A percentile compares a stretch with the other conserved stretches of the same genome.
These are phyloP conservation scores for Xylaria sp. DNA, from an alignment of 2,329 filamentous ascomycete species.

Conservation along the genomic window DNA sequence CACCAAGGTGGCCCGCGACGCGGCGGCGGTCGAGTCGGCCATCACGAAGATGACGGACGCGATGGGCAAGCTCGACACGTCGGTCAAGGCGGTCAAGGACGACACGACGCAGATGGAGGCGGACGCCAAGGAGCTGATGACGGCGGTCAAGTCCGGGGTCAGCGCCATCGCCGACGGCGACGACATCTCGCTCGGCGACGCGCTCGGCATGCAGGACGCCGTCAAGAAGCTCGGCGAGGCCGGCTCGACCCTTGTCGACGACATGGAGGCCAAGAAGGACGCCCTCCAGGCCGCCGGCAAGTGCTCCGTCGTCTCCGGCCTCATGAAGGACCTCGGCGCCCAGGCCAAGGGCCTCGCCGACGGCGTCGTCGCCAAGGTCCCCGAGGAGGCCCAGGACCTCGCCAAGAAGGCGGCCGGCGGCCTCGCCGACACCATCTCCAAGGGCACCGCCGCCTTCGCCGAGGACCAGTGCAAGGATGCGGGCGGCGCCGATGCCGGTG, in stretches of 20 bases:
- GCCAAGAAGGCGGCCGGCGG: conserved; percentile 14
- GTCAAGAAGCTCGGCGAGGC: conserved; percentile 11
- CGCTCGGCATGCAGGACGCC: conserved; percentile 16
- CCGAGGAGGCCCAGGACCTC: conserved; percentile 16
- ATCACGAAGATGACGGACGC: conserved; percentile 29
- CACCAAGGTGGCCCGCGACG: conserved; percentile 25
- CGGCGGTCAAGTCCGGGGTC: conserved; percentile 25
- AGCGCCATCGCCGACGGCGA: conserved; percentile 12
- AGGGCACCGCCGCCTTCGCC: conserved; percentile 20
- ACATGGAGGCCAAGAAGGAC: conserved; percentile 28
- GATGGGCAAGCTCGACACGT: conserved; percentile 33
- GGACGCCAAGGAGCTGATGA: conserved; percentile 29
- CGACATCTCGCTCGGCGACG: conserved; percentile 20
- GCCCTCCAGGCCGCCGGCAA: conserved; percentile 25
- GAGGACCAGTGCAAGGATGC: conserved; percentile 21
- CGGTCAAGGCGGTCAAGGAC: conserved; percentile 34
- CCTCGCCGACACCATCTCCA: conserved; percentile 19
- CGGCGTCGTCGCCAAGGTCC: conserved; percentile 23
- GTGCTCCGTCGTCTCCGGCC: conserved; percentile 19
- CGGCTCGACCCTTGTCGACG: conserved; percentile 19
- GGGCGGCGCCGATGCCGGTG: neutral
- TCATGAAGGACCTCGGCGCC: conserved; percentile 15
- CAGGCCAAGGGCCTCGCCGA: conserved; percentile 25
- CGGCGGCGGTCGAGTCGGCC: conserved; percentile 29
- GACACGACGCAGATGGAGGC: conserved; percentile 29